These are phyloP conservation scores for Citrus cavaleriei DNA, from an alignment of 345 rosid genomes.

Conservation along the genomic window DNA sequence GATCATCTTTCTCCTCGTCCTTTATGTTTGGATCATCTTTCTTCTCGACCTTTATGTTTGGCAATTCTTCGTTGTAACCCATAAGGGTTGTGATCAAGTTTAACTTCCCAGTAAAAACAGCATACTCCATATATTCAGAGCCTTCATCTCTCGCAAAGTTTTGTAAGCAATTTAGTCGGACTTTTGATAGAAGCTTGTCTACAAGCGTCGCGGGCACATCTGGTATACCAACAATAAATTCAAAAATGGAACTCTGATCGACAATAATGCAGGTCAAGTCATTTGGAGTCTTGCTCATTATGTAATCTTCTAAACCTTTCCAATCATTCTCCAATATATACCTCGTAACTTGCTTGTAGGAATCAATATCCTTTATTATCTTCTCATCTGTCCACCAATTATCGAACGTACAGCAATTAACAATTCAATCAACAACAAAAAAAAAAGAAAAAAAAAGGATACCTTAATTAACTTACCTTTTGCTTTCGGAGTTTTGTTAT, in stretches of 20 bases:
- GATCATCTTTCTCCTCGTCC: fast-evolving
- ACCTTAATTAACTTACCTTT: no score
- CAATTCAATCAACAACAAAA: no score
- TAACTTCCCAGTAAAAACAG: background rate
- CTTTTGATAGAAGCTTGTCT: background rate
- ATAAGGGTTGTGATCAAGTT: background rate
- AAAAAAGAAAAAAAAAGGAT: no score
- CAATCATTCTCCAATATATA: background rate
- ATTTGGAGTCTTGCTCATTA: background rate
- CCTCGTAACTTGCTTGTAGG: no score
- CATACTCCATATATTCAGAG: fast-evolving
- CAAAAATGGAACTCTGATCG: background rate
- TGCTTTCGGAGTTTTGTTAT: no score
- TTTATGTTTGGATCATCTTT: fast-evolving
- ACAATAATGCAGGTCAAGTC: background rate
- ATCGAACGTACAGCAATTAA: no score
- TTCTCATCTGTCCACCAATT: no score
- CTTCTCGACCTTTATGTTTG: fast-evolving
- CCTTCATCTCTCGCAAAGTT: no score
- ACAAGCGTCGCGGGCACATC: background rate
- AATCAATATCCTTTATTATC: no score
- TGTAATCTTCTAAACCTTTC: background rate
- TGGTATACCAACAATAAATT: background rate
- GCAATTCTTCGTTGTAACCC: background rate
- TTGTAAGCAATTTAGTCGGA: background rate